A percentile compares a stretch with the other conserved stretches of the same genome.
Conservation (phyloP, 2,329 filamentous ascomycete species). For the Scedosporium boydii region DNA sequence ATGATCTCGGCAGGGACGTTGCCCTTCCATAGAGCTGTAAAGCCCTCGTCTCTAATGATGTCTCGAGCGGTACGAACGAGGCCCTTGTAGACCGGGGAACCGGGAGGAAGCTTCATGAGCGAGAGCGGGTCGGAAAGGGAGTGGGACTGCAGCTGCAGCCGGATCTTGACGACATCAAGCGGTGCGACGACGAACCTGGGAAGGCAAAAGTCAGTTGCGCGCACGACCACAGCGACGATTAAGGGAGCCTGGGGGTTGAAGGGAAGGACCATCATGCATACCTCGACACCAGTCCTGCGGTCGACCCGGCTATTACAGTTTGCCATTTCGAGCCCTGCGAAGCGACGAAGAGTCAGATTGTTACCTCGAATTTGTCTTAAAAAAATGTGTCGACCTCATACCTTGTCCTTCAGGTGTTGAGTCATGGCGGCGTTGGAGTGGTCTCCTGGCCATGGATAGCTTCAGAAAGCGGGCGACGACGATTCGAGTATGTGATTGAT, state of each 20-base stretch:
- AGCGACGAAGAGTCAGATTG: not conserved
- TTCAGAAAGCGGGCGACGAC: not conserved
- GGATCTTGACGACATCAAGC: constrained; percentile 96
- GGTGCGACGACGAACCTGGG: constrained; percentile 85
- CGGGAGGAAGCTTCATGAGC: constrained; percentile 37
- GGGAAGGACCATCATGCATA: constrained; percentile 24
- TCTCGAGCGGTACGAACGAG: constrained; percentile 65
- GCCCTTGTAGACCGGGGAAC: constrained; percentile 54
- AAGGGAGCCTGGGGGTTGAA: constrained; percentile 5
- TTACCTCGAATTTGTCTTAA: not conserved
- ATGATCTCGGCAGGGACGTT: constrained; percentile 92
- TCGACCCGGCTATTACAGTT: constrained; percentile 45
- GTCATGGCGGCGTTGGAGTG: not conserved
- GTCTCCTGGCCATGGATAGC: not conserved
- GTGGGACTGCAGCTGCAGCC: constrained; percentile 85
- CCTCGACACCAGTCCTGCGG: constrained; percentile 82
- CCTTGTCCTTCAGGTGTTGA: constrained; percentile 11
- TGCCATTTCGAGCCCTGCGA: constrained; percentile 44
- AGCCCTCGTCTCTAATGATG: constrained; percentile 72
- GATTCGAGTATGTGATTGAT: not conserved
- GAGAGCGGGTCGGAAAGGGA: constrained; percentile 67
- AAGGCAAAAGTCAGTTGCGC: not conserved
- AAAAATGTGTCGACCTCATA: not conserved
- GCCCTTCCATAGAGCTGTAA: constrained; percentile 90
- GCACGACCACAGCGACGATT: too few relatives aligned